Base-by-base conservation (phyloP, 2,329 filamentous ascomycete species). In the Metarhizium anisopliae region DNA sequence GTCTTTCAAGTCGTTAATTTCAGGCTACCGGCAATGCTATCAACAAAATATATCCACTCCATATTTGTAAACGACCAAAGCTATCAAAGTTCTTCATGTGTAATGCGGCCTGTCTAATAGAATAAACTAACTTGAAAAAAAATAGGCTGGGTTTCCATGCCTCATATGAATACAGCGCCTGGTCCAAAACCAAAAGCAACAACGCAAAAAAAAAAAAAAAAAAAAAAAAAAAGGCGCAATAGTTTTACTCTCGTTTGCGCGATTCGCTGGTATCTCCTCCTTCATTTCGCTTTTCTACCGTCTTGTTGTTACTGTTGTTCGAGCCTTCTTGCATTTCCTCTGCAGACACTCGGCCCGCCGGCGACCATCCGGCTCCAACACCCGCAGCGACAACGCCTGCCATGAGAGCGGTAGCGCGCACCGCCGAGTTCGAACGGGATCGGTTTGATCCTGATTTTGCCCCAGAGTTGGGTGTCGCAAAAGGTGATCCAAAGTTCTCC, bases 301-400 rank as follows among this genome's bases (percentile, higher is more conserved):
- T 40, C 25, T 25, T 25, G 25, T 11, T 49, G 25, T 49, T 49
- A 18, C 45, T 18, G 14, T 49, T 13, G 14, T 49, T 49, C 25
- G 10, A 14, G 18, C 52, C 55, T 29, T 61, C 63, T 11, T 60
- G 56, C 14, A 62, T 61, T 38, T 66, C 64, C 40, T 64, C 64
- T 2, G 64, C 62, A 20, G 66, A 65, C 43, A 60, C 62, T 47
- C 81, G 73, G 58, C 85, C 84, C 55, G 84, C 80, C 1, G 88
- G 88, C 51, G 86, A 89, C 87, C 87, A 92, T 35, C 85, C 86
- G 14, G 84, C 87, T 38, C 84, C 87, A 38, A 92, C 82, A 64
- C 85, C 86, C 47, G 87, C 88, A 8, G 87, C 89, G 52, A 92
- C 83, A 56, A 92, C 86, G 58, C 89, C 89, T n/a, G 88, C 86